Percentiles rank a stretch among this genome's conserved stretches.
phyloP scores from a whole-genome alignment of 202 grass and related monocot genomes.

The Thinopyrum obtusiflorum region DNA sequence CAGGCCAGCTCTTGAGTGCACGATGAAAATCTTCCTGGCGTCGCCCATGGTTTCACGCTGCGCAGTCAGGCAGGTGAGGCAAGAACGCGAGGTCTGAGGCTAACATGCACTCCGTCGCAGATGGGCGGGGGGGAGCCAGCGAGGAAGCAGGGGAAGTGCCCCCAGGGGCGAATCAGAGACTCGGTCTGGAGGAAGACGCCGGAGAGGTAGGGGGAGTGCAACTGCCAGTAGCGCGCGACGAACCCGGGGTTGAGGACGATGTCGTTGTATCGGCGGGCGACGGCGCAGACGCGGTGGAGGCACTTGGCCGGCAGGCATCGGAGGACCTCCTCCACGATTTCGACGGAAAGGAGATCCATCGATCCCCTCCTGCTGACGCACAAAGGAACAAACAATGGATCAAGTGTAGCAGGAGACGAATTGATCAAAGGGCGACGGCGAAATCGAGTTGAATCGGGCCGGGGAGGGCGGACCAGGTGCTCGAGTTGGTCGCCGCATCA shows the following conservation, averaged over 20 bases:
- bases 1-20: constrained; percentile 3
- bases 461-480: too few relatives aligned
- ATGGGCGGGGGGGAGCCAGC: not conserved
- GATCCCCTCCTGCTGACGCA: not conserved
- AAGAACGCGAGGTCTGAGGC: not conserved
- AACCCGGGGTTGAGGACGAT: not conserved
- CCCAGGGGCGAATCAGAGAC: not conserved
- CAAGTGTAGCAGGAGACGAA: not conserved
- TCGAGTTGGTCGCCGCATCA: too few relatives aligned
- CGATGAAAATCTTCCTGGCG: not conserved
- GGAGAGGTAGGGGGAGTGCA: not conserved
- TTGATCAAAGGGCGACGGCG: not conserved
- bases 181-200: constrained; percentile 9
- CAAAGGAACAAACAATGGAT: not conserved
- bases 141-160: not conserved
- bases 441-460: too few relatives aligned
- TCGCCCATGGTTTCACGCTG: not conserved
- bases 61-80: not conserved
- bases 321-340: not conserved
- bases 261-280: not conserved
- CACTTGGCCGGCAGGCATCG: not conserved
- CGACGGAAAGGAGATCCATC: not conserved
- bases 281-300: not conserved
- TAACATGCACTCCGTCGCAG: not conserved
- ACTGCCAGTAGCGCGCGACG: not conserved